A percentile compares a stretch with the other conserved stretches of the same genome.
These are phyloP conservation scores for Solioccasus polychromus DNA, from an alignment of 768 basidiomycete species.

Conservation along the genomic window DNA sequence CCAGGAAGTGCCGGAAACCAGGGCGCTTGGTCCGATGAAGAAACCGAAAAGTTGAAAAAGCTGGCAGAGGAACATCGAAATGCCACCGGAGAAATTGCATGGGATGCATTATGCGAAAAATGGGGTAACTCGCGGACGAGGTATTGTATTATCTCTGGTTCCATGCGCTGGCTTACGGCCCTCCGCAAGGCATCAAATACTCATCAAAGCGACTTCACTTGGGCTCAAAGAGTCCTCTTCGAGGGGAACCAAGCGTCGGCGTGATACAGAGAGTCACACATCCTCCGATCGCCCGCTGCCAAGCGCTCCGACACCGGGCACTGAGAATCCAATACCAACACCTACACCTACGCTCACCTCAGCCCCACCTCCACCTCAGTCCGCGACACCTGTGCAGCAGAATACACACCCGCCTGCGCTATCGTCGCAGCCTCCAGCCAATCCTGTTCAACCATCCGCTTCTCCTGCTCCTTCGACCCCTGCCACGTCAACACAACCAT, in stretches of 20 bases:
- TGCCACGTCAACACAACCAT: constrained; percentile 32
- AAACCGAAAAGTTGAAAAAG: constrained; percentile 64
- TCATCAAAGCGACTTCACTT: constrained; percentile 76
- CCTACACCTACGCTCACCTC: constrained; percentile 23
- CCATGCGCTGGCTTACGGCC: constrained; percentile 4
- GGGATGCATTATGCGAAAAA: constrained; percentile 73
- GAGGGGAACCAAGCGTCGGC: constrained; percentile 58
- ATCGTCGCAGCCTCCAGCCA: constrained; percentile 28
- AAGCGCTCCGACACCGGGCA: constrained; percentile 18
- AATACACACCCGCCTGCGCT: constrained; percentile 32
- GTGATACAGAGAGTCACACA: constrained; percentile 39
- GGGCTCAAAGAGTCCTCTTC: constrained; percentile 76
- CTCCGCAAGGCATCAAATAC: constrained; percentile 66
- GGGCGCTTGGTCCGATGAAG: constrained; percentile 78
- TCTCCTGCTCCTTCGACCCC: constrained; percentile 35
- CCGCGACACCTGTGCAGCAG: constrained; percentile 18
- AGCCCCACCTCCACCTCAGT: constrained; percentile 23
- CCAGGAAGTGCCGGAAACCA: constrained; percentile 47
- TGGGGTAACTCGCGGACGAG: constrained; percentile 75
- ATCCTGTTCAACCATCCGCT: constrained; percentile 26
- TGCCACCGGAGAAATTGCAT: constrained; percentile 53
- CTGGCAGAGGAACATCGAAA: constrained; percentile 66
- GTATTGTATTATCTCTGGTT: constrained; percentile 35
- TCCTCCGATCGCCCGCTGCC: constrained; percentile 24
- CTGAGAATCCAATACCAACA: constrained; percentile 16